These are phyloP conservation scores for Ophiocordyceps australis DNA, from an alignment of 2,329 filamentous ascomycete genomes.

Conservation along the genomic window DNA sequence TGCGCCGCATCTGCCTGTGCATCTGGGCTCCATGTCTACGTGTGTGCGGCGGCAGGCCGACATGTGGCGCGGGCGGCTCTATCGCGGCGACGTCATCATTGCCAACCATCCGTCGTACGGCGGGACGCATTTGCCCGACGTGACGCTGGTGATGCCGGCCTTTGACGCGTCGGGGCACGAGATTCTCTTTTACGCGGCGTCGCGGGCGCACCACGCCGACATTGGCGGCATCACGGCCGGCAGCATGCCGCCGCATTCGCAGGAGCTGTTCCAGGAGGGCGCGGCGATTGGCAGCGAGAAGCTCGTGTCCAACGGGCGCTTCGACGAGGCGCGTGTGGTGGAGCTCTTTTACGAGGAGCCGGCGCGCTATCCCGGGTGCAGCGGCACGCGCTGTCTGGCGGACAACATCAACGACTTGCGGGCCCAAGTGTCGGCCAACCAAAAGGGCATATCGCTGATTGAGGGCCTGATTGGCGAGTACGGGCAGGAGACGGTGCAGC, in stretches of 20 bases:
- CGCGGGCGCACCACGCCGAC: slow-evolving; percentile 28
- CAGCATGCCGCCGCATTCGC: slow-evolving; percentile 64
- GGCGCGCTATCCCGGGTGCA: slow-evolving; percentile 56
- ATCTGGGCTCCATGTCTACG: slow-evolving; percentile 65
- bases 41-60: slow-evolving; percentile 51
- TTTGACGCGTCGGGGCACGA: slow-evolving; percentile 25
- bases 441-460: slow-evolving; percentile 66
- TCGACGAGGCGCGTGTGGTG: slow-evolving; percentile 60
- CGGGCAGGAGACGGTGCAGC: slow-evolving; percentile 51
- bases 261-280: slow-evolving; percentile 46
- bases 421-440: slow-evolving; percentile 73
- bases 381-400: slow-evolving; percentile 57
- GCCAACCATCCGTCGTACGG: slow-evolving; percentile 16
- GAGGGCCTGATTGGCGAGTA: slow-evolving; percentile 55
- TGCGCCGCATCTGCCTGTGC: slow-evolving; percentile 58
- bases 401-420: slow-evolving; percentile 80
- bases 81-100: slow-evolving; percentile 16
- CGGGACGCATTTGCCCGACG: slow-evolving; percentile 19
- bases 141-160: slow-evolving; percentile 17
- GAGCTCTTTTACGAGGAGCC: slow-evolving; percentile 58
- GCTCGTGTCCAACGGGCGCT: slow-evolving; percentile 57
- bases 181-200: slow-evolving; percentile 34
- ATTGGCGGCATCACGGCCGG: slow-evolving; percentile 67
- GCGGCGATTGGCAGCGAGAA: slow-evolving; percentile 48
- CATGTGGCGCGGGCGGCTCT: slow-evolving; percentile 38